Conservation (phyloP, 495 filamentous ascomycete species). For the Podospora tetraspora region DNA sequence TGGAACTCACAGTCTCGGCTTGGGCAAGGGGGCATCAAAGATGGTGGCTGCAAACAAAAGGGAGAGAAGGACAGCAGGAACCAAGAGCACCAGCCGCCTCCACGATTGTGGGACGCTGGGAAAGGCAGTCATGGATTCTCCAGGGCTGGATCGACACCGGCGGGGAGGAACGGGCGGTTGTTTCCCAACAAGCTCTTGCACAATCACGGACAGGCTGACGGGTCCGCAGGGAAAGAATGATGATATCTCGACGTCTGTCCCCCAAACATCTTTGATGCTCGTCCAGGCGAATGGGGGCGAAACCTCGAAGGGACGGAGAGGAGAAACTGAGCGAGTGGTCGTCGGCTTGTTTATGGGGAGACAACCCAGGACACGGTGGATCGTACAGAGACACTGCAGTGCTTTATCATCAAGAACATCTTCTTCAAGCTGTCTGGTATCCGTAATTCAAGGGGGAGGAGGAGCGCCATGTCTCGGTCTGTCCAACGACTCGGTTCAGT, state of each 20-base stretch:
- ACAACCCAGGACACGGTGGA: not conserved
- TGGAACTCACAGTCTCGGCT: constrained; percentile 18
- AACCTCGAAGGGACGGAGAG: not conserved
- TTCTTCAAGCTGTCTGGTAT: not conserved
- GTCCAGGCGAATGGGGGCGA: not conserved
- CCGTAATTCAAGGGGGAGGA: not conserved
- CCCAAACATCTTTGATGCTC: not conserved
- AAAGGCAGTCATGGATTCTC: constrained; percentile 19
- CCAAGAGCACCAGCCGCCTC: constrained; percentile 22
- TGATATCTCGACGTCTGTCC: not conserved
- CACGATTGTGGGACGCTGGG: constrained; percentile 22
- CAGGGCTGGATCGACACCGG: not conserved
- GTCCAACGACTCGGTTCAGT: not conserved
- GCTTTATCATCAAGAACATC: not conserved
- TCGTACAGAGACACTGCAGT: not conserved
- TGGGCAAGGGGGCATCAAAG: constrained; percentile 21
- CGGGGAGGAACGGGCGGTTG: not conserved
- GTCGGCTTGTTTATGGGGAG: not conserved
- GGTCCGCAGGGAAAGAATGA: not conserved
- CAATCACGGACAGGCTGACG: not conserved
- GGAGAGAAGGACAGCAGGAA: constrained; percentile 14
- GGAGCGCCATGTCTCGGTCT: not conserved
- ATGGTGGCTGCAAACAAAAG: constrained; percentile 16
- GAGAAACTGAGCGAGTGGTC: not conserved
- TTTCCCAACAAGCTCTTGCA: not conserved